Evolutionary conservation across 2,329 filamentous ascomycete species (phyloP), one percentile per base, ranked within the genome.

Genomic region (Aspergillus quadrilineatus): DNA sequence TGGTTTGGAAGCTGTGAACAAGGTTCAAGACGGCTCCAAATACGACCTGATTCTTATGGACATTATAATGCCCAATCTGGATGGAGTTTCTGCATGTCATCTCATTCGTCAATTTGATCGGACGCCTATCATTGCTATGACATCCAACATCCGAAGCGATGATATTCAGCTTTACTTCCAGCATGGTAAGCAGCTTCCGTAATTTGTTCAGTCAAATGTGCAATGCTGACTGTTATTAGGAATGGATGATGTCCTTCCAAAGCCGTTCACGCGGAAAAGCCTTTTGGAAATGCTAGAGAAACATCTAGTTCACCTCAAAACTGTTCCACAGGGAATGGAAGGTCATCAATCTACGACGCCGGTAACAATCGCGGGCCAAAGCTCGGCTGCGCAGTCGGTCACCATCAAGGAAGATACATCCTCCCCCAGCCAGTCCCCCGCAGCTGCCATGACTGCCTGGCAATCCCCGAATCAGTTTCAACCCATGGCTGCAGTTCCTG

Each of bases 81-180:
- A 97, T 67, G 94, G 94, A 64, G 92, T 97, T 5, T 96, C 92
- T 14, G 93, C 94, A 2, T 96, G 92, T 56, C 90, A 94, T 68
- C 86, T 96, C 60, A 97, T 99, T 63, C 86, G 93, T 52, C 90
- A 96, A 69, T 90, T 93, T 60, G 87, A 92, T 61, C 85, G 86
- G 37, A 85, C 87, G 5, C 94, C 94, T 0, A 95, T 99, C 66
- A 90, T 99, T 57, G 94, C 94, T 46, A 97, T 99, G 94, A 99
- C 94, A 3, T 97, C 93, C 3, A 99, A 97, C 70, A 97, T 99
- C 62, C 85, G 94, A 62, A 92, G 91, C 59, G 93, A 97, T 67
- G 94, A 99, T 71, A 95, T 97, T 60, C 90, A 93, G 53, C 92
- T 95, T 77, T 99, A 99, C 72, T 97, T 97, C 77, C 88, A 93